Evolutionary conservation across 345 rosid species (phyloP), one percentile per base, ranked within the genome.

Genomic region (Eucalyptus rudis): DNA sequence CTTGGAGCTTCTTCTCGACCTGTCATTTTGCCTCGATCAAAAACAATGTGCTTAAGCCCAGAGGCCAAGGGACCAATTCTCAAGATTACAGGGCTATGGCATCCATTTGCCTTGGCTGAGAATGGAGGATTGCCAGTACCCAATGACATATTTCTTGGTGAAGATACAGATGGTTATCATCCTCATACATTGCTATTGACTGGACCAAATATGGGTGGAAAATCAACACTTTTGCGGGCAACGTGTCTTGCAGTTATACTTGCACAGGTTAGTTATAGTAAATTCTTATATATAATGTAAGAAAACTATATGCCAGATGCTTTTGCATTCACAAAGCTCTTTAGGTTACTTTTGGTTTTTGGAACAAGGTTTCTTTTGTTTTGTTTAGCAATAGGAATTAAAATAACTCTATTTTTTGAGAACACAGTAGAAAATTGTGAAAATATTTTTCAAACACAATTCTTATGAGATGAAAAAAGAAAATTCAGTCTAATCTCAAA

Each of bases 131-230:
- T 91, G 85, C 99, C 98, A 52, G 95, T 96, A 87, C 99, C 99
- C 90, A 97, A 96, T 91, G 94, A 95, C 92, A 64, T 96, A 64
- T 83, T 92, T 90, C 98, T 97, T 31, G 98, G 99, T 54, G 94
- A 93, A 91, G 93, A 90, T 92, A 49, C 87, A 83, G 90, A 92
- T 89, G 92, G 93, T 90, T 83, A 52, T 91, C 89, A 91, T 91
- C 95, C 97, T 86, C 91, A 91, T 89, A 92, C 96, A 12, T 91
- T 97, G 91, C 90, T 96, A 87, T 92, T 97, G 91, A 97, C 99
- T 36, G 99, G 99, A 91, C 99, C 99, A 33, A 97, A 97, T 90
- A 97, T 97, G 99, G 99, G 99, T 85, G 99, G 99, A 66, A 97
- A 97, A 93, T 96, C 99, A 89, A 96, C 99, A 76, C 98, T 97